Evolutionary conservation across 2,329 filamentous ascomycete genomes (phyloP).

Genomic region (Epicoccum nigrum): DNA sequence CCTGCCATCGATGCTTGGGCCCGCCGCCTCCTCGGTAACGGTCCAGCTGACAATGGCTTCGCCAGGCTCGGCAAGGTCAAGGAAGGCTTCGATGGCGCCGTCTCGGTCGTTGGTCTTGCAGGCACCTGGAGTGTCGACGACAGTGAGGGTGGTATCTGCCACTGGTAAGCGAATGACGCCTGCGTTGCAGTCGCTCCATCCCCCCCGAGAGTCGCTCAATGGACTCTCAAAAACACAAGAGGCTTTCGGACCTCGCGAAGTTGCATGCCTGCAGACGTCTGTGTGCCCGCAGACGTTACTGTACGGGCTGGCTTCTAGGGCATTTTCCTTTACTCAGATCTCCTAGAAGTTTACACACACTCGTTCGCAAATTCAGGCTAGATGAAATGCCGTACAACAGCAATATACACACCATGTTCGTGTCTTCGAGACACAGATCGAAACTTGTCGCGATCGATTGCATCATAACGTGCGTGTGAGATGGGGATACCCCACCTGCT

Average conservation of each 20-base stretch:
- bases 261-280: constrained; percentile 21
- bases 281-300: constrained; percentile 20
- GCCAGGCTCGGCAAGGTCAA: constrained; percentile 58
- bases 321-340: constrained; percentile 12
- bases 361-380: constrained; percentile 3
- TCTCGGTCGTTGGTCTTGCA: constrained; percentile 73
- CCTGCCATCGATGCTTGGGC: constrained; percentile 78
- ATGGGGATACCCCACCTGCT: no score
- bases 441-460: constrained; percentile 1
- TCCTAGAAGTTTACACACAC: constrained; percentile 5
- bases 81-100: constrained; percentile 60
- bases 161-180: constrained; percentile 25
- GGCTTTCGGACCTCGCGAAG: constrained; percentile 16
- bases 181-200: not conserved
- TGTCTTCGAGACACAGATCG: constrained; percentile 5
- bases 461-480: constrained; percentile 8
- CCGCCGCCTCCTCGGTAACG: constrained; percentile 62
- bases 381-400: not conserved
- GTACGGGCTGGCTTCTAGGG: constrained; percentile 21
- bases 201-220: constrained; percentile 3
- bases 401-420: constrained; percentile 15
- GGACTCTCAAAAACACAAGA: constrained; percentile 3
- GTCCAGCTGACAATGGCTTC: constrained; percentile 51
- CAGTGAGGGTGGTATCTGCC: constrained; percentile 63
- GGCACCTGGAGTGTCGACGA: constrained; percentile 91